Percentiles rank a stretch among this genome's conserved stretches.
phyloP scores from a whole-genome alignment of 768 basidiomycete genomes.

The Collybia sp. region DNA sequence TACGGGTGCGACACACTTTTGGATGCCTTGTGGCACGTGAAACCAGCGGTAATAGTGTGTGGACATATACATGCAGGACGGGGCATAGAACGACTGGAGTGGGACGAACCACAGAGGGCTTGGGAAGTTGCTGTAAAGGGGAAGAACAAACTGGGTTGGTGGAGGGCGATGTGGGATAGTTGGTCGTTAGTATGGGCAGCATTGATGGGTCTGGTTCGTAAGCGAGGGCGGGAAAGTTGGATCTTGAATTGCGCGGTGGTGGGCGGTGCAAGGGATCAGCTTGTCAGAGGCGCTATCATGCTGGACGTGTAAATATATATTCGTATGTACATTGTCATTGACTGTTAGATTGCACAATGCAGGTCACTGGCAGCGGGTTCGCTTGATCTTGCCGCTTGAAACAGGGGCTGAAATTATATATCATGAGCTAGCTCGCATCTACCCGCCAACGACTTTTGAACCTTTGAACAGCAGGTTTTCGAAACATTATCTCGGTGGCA shows the following conservation, averaged over 20 bases:
- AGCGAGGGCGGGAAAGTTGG: constrained; percentile 11
- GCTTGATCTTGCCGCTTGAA: no score
- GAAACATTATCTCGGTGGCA: no score
- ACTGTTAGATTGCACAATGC: no score
- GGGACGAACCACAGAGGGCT: constrained; percentile 23
- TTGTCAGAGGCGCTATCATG: constrained; percentile 19
- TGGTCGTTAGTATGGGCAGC: constrained; percentile 8
- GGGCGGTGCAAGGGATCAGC: constrained; percentile 14
- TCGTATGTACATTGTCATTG: no score
- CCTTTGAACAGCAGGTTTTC: no score
- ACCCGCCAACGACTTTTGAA: no score
- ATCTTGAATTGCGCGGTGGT: constrained; percentile 29
- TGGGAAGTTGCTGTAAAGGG: constrained; percentile 18
- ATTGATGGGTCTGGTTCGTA: constrained; percentile 4
- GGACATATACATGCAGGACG: constrained; percentile 36
- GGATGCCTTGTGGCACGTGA: constrained; percentile 23
- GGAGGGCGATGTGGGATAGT: constrained; percentile 9
- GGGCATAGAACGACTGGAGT: constrained; percentile 25
- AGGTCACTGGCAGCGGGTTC: no score
- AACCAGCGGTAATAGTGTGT: constrained; percentile 32
- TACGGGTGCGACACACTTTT: constrained; percentile 29
- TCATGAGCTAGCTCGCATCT: no score
- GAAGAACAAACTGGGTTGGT: constrained; percentile 6
- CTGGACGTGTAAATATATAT: constrained; percentile 18
- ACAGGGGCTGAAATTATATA: no score